These are phyloP conservation scores for Aspergillus sclerotialis DNA, from an alignment of 2,329 filamentous ascomycete genomes.

Conservation along the genomic window DNA sequence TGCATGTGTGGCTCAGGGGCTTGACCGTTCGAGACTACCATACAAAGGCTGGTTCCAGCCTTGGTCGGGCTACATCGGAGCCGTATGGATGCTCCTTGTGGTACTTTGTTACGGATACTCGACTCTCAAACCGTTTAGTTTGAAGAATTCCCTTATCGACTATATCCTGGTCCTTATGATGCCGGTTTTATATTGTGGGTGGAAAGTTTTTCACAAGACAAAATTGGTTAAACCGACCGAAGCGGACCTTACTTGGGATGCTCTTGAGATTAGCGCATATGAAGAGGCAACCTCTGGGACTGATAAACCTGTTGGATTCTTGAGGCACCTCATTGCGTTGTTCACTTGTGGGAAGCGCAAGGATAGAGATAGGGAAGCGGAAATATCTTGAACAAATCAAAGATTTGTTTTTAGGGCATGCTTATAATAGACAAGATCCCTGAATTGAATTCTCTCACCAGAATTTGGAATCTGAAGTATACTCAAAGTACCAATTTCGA, in stretches of 20 bases:
- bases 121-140: background rate
- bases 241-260: background rate
- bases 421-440: too few species aligned
- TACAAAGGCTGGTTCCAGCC: slow-evolving; percentile 31
- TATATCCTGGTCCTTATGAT: background rate
- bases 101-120: background rate
- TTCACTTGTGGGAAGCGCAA: too few species aligned
- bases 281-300: background rate
- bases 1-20: slow-evolving; percentile 22
- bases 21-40: slow-evolving; percentile 44
- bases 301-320: background rate
- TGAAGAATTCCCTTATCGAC: background rate
- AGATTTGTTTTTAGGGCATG: too few species aligned
- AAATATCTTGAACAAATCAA: too few species aligned
- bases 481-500: too few species aligned
- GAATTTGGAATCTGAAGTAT: too few species aligned
- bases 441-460: too few species aligned
- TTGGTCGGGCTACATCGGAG: background rate
- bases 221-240: background rate
- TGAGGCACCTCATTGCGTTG: too few species aligned
- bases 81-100: background rate
- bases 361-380: too few species aligned
- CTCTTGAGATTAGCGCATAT: background rate
- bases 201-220: background rate
- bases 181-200: background rate